A percentile compares a stretch with the other conserved stretches of the same genome.
phyloP scores from a whole-genome alignment of 768 basidiomycete species.

The Lyophyllum decastes region DNA sequence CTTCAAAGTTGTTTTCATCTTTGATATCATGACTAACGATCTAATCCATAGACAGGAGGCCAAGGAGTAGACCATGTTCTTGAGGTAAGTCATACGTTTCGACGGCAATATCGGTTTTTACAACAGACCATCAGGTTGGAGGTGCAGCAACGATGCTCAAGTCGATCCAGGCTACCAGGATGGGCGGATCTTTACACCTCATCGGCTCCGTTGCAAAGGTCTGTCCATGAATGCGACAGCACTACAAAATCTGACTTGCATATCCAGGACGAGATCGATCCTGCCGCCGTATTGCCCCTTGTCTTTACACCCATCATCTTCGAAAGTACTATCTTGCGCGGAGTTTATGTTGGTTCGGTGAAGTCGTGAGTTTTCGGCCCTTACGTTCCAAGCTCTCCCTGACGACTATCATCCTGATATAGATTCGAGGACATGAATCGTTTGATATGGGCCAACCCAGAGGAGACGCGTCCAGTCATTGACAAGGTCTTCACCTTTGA shows the following conservation, averaged over 20 bases:
- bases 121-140: neutral
- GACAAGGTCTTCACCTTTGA: constrained; percentile 60
- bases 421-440: constrained; percentile 55
- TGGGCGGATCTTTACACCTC: constrained; percentile 43
- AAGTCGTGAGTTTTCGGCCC: constrained; percentile 39
- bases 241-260: neutral
- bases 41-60: constrained; percentile 50
- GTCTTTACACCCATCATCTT: constrained; percentile 19
- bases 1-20: constrained; percentile 13
- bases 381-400: neutral
- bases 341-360: constrained; percentile 54
- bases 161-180: constrained; percentile 35
- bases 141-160: constrained; percentile 40
- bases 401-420: neutral
- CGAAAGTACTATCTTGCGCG: constrained; percentile 38
- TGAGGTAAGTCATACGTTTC: neutral
- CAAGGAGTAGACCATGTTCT: constrained; percentile 21
- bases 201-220: constrained; percentile 50
- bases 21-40: constrained; percentile 21
- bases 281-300: constrained; percentile 19
- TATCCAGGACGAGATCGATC: constrained; percentile 19
- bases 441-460: constrained; percentile 40
- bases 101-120: neutral
- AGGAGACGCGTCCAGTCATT: constrained; percentile 47
- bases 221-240: neutral